Evolutionary conservation across 441 rosid genomes (phyloP), one percentile per base, ranked within the genome.

Genomic region (Adansonia grandidieri): DNA sequence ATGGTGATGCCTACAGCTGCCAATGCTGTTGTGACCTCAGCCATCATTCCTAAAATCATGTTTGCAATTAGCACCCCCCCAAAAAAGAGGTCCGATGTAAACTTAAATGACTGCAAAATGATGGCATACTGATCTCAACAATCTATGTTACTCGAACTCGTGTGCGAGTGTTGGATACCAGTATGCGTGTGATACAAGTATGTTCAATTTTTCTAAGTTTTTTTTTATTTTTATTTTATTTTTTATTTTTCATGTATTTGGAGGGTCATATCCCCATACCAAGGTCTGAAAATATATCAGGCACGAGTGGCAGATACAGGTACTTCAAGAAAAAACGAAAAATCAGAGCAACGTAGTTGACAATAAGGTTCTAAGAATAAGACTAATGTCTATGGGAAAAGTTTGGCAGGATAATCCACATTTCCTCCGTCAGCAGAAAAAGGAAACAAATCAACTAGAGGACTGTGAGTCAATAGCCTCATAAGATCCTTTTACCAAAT

Each of bases 11-110:
- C 95, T 78, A 82, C 89, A 80, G 92, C 82, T 66, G 97, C 89
- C 80, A 96, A 82, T 62, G 90, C 93, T 62, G 97, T 87, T 65
- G 98, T 87, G 60, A 96, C 88, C 84, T 94, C 97, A 51, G 94
- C 99, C 88, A 96, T 92, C 80, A 92, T 89, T 77, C 99, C 98
- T 96, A 82, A 78, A 79, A 84, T 47, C 44, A 75, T 37, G 6
- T 37, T 67, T 40, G 47, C 9, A 50, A 60, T 54, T 53, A 61
- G 60, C 53, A n/a, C 13, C 40, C 40, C 40, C 40, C 40, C 40
- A 10, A 76, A 74, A 9, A 73, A 78, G 48, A 61, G 68, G 19
- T 28, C 5, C 7, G 20, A 22, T 58, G n/a, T 53, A 66, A 45
- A 9, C 60, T 62, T 60, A 22, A 73, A 47, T 10, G 53, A 8